Percentiles rank a stretch among this genome's conserved stretches.
phyloP scores from a whole-genome alignment of 345 rosid genomes.

The Angophora floribunda region DNA sequence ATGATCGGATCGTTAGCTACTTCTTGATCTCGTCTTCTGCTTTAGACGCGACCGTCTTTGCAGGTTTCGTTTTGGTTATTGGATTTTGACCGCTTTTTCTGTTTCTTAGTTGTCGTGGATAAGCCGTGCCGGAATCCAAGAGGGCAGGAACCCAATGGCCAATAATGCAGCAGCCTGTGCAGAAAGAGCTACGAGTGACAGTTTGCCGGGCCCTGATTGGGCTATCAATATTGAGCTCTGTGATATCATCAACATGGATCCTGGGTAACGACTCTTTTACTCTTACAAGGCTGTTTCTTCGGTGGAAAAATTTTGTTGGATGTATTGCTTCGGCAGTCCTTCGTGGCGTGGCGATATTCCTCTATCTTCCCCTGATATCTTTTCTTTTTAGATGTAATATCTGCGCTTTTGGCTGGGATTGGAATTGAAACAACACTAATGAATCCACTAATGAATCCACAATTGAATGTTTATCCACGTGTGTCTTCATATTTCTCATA shows the following conservation, averaged over 20 bases:
- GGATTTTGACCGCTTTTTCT: neutral
- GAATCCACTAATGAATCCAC: neutral
- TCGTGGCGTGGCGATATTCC: neutral
- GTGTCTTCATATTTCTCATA: neutral
- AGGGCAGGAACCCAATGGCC: constrained; percentile 31
- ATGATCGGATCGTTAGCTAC: neutral
- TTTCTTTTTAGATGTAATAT: neutral
- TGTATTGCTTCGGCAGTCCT: neutral
- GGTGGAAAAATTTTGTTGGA: neutral
- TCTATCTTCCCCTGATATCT: neutral
- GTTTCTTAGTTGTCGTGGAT: neutral
- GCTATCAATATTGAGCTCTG: constrained; percentile 90
- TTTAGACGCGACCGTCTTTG: neutral
- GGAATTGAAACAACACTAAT: neutral
- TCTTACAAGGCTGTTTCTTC: neutral
- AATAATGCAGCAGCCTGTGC: constrained; percentile 68
- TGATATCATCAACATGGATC: constrained; percentile 89
- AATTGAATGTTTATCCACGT: neutral
- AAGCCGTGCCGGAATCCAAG: neutral
- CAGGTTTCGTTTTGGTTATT: neutral
- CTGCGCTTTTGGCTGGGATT: neutral
- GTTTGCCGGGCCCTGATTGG: constrained; percentile 92
- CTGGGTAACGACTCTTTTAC: constrained; percentile 35
- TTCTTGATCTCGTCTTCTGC: neutral
- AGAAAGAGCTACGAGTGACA: constrained; percentile 93